phyloP scores from a whole-genome alignment of 1,139 yeast species.

The Fermentozyma sake region DNA sequence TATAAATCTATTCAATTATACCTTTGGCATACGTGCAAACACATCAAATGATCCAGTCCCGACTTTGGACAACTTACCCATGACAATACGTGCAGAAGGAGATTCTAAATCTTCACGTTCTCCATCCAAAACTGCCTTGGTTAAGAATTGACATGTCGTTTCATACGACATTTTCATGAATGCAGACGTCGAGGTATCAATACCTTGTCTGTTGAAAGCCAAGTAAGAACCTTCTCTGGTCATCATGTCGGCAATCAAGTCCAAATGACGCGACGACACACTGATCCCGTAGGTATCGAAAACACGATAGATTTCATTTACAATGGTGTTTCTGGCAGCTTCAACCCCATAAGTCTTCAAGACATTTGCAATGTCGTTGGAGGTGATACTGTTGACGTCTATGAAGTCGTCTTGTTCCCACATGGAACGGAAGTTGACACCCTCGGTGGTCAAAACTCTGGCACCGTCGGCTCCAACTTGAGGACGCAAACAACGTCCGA shows the following conservation, averaged over 20 bases:
- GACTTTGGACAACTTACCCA: slow-evolving; percentile 86
- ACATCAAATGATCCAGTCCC: slow-evolving; percentile 98
- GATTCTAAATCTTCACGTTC: slow-evolving; percentile 84
- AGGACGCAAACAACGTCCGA: slow-evolving; percentile 92
- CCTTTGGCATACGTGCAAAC: slow-evolving; percentile 57
- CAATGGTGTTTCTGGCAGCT: slow-evolving; percentile 97
- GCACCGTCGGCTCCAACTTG: slow-evolving; percentile 53
- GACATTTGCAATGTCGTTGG: slow-evolving; percentile 92
- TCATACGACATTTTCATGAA: slow-evolving; percentile 99
- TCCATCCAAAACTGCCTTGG: slow-evolving; percentile 92
- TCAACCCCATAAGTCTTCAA: slow-evolving; percentile 94
- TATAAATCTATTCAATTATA: slow-evolving; percentile 3
- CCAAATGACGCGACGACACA: slow-evolving; percentile 91
- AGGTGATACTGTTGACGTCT: slow-evolving; percentile 79
- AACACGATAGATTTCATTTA: slow-evolving; percentile 91
- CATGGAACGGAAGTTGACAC: slow-evolving; percentile 96
- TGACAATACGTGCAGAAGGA: slow-evolving; percentile 92
- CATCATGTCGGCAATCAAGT: slow-evolving; percentile 98
- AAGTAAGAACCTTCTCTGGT: slow-evolving; percentile 96
- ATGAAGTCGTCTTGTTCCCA: slow-evolving; percentile 96
- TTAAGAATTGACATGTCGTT: slow-evolving; percentile 95
- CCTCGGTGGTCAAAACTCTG: slow-evolving; percentile 88
- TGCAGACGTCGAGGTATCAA: slow-evolving; percentile 91
- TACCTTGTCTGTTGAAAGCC: slow-evolving; percentile 98
- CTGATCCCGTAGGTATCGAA: slow-evolving; percentile 95